Evolutionary conservation across 2,329 filamentous ascomycete species (phyloP).

Genomic region (Hymenoscyphus salicellus): DNA sequence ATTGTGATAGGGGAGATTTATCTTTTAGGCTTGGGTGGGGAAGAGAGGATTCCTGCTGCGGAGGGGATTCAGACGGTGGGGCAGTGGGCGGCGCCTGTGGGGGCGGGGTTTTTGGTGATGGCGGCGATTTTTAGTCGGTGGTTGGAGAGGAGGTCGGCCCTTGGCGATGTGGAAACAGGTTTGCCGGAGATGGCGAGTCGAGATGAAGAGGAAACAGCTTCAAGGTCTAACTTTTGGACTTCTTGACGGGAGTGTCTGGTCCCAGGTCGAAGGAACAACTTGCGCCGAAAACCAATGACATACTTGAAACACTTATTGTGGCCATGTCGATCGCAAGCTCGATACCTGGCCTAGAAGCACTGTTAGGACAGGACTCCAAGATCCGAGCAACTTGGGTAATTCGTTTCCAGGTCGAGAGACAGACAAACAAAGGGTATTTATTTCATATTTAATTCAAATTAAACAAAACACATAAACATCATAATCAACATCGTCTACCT

Average conservation of each 20-base stretch:
- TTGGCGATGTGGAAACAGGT: neutral
- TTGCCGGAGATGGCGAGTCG: neutral
- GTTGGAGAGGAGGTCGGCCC: neutral
- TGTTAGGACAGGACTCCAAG: too few relatives aligned
- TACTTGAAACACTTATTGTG: too few relatives aligned
- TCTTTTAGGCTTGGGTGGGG: neutral
- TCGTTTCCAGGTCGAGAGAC: neutral
- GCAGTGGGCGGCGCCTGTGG: neutral
- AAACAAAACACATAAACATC: neutral
- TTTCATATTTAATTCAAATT: neutral
- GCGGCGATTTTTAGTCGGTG: neutral
- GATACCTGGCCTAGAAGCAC: too few relatives aligned
- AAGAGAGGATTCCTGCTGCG: neutral
- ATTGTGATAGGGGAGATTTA: neutral
- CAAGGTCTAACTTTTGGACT: too few relatives aligned
- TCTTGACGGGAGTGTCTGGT: too few relatives aligned
- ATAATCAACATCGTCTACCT: conserved; percentile 11
- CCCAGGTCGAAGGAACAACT: too few relatives aligned
- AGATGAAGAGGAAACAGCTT: neutral
- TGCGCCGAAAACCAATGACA: too few relatives aligned
- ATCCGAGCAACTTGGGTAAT: neutral
- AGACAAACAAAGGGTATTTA: neutral
- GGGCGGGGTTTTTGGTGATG: neutral
- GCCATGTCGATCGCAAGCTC: too few relatives aligned
- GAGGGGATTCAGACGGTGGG: neutral